Conservation (phyloP, 1,284 basidiomycete species). For the Tetrapyrgos nigripes region DNA sequence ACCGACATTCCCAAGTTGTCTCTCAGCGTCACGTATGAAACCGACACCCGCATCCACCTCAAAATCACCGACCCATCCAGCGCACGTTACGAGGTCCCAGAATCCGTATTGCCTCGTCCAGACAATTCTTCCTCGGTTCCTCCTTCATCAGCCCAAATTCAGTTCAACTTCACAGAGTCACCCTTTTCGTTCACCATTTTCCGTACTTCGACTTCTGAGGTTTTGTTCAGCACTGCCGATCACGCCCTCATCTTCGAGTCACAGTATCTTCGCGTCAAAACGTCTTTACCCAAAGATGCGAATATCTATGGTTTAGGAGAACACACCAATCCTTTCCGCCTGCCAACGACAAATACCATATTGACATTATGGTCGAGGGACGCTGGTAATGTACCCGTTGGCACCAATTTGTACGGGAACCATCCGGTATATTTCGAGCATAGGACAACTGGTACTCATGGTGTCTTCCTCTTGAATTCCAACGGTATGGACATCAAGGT, state of each 20-base stretch:
- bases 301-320: constrained; percentile 85
- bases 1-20: constrained; percentile 58
- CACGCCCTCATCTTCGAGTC: constrained; percentile 77
- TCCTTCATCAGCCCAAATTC: constrained; percentile 47
- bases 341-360: constrained; percentile 65
- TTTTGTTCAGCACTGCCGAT: constrained; percentile 72
- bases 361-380: constrained; percentile 76
- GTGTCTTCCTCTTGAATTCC: constrained; percentile 71
- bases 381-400: constrained; percentile 58
- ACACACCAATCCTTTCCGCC: constrained; percentile 70
- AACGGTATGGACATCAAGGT: constrained; percentile 81
- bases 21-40: constrained; percentile 63
- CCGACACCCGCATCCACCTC: not conserved
- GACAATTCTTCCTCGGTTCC: constrained; percentile 32
- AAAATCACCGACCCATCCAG: constrained; percentile 15
- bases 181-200: constrained; percentile 79
- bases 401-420: constrained; percentile 70
- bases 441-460: constrained; percentile 67
- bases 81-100: constrained; percentile 72
- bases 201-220: constrained; percentile 58
- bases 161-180: constrained; percentile 70
- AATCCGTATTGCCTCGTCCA: constrained; percentile 69
- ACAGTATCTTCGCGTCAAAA: constrained; percentile 79
- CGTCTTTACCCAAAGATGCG: constrained; percentile 56
- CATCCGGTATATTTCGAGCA: constrained; percentile 78